These are phyloP conservation scores for Vanilla planifolia DNA, from an alignment of 106 monocot species.

Conservation along the genomic window DNA sequence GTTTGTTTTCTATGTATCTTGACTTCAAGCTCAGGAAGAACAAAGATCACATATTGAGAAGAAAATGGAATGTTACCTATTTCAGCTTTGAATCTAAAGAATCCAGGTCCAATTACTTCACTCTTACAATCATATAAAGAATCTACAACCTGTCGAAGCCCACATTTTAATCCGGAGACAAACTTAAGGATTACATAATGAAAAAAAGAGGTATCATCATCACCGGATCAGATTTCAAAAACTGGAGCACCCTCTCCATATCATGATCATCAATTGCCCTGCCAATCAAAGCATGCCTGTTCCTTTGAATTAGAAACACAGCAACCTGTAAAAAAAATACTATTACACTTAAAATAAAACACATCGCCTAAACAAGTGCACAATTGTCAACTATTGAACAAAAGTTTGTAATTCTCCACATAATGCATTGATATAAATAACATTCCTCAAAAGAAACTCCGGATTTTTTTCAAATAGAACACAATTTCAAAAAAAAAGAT, in stretches of 20 bases:
- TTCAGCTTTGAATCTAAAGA: constrained; percentile 99
- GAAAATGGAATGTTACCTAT: constrained; percentile 84
- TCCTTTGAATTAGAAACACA: constrained; percentile 98
- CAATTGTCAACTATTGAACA: too few species aligned
- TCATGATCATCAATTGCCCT: constrained; percentile 99
- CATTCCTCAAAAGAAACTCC: too few species aligned
- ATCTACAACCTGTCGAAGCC: constrained; percentile 70
- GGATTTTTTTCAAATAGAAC: too few species aligned
- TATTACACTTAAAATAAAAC: too few species aligned
- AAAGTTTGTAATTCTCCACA: too few species aligned
- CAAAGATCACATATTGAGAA: too few species aligned
- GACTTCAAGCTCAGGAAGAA: background rate
- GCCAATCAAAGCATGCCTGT: constrained; percentile 92
- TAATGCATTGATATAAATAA: too few species aligned
- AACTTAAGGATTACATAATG: background rate
- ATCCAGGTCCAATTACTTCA: constrained; percentile 99
- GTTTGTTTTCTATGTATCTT: too few species aligned
- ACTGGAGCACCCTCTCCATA: constrained; percentile 85
- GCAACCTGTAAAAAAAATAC: constrained; percentile 85
- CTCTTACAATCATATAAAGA: constrained; percentile 98
- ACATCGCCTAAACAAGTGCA: too few species aligned
- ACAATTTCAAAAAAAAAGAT: too few species aligned
- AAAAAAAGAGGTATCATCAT: constrained; percentile 10
- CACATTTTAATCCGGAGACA: background rate
- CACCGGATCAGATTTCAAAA: constrained; percentile 96